phyloP scores from a whole-genome alignment of 108 stramenopile genomes.

The Schizochytrium sp. region DNA sequence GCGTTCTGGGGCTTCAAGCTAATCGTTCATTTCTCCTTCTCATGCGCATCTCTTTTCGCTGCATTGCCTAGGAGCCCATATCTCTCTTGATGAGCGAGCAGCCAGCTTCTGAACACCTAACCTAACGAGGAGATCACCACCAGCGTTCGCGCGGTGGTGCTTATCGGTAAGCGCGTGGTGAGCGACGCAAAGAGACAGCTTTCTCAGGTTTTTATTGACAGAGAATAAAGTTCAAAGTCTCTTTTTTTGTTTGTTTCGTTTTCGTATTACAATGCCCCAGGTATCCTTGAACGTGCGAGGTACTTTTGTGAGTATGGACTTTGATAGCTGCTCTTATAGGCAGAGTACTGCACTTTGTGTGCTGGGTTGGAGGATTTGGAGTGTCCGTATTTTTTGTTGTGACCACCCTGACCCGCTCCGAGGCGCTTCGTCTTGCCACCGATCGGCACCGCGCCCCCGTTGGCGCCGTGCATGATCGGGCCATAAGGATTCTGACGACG shows the following conservation, averaged over 20 bases:
- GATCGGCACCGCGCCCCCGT: not conserved
- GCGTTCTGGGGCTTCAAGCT: not conserved
- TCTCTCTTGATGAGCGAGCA: too few species aligned
- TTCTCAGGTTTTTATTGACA: not conserved
- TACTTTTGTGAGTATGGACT: constrained; percentile 6
- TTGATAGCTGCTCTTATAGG: not conserved
- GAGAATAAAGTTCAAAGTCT: not conserved
- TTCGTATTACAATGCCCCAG: not conserved
- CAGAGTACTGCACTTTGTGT: not conserved
- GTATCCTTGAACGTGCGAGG: not conserved
- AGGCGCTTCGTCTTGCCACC: not conserved
- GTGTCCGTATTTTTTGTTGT: not conserved
- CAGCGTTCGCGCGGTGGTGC: too few species aligned
- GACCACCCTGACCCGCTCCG: not conserved
- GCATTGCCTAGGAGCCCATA: too few species aligned
- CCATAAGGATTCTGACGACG: not conserved
- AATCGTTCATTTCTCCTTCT: too few species aligned
- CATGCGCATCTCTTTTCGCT: too few species aligned
- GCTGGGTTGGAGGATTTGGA: not conserved
- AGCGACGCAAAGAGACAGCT: not conserved
- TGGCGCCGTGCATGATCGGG: not conserved
- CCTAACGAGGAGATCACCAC: too few species aligned
- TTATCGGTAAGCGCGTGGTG: too few species aligned
- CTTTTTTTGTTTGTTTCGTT: not conserved
- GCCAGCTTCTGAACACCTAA: too few species aligned